phyloP scores from a whole-genome alignment of 225 moss, liverwort and hornwort genomes.

The Lunularia cruciata region DNA sequence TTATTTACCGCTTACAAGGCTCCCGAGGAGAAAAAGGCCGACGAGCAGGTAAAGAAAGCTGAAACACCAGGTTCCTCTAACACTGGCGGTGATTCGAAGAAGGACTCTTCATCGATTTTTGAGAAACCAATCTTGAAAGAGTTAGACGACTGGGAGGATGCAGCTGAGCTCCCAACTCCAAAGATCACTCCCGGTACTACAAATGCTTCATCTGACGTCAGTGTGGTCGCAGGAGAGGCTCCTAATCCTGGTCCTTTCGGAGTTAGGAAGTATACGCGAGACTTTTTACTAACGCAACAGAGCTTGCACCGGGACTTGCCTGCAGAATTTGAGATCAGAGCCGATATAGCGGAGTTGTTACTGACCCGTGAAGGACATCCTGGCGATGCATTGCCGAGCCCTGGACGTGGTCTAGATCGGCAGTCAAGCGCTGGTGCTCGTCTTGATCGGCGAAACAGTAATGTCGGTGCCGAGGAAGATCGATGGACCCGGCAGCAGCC shows the following conservation, averaged over 20 bases:
- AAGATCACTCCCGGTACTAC: constrained; percentile 38
- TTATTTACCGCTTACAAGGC: constrained; percentile 94
- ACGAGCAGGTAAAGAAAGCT: constrained; percentile 65
- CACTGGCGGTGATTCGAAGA: constrained; percentile 49
- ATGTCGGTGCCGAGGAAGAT: constrained; percentile 71
- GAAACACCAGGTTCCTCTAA: constrained; percentile 51
- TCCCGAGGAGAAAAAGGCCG: constrained; percentile 79
- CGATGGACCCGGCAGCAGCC: constrained; percentile 73
- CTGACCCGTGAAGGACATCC: constrained; percentile 5
- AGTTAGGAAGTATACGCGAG: constrained; percentile 77
- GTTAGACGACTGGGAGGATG: constrained; percentile 98
- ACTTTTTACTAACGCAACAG: constrained; percentile 78
- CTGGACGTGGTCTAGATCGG: constrained; percentile 69
- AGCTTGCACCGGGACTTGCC: constrained; percentile 65
- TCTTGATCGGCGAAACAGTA: constrained; percentile 64
- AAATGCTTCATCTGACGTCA: constrained; percentile 8
- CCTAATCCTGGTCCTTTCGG: constrained; percentile 38
- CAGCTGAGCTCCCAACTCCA: constrained; percentile 82
- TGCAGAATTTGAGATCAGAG: constrained; percentile 55
- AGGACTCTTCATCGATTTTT: constrained; percentile 41
- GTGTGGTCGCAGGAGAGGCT: constrained; percentile 9
- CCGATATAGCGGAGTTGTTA: constrained; percentile 58
- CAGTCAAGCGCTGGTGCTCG: constrained; percentile 60
- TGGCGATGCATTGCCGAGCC: constrained; percentile 61
- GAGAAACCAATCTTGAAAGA: constrained; percentile 67